Evolutionary conservation across 202 grass and related monocot genomes (phyloP).

Genomic region (Schoenoplectus triqueter): DNA sequence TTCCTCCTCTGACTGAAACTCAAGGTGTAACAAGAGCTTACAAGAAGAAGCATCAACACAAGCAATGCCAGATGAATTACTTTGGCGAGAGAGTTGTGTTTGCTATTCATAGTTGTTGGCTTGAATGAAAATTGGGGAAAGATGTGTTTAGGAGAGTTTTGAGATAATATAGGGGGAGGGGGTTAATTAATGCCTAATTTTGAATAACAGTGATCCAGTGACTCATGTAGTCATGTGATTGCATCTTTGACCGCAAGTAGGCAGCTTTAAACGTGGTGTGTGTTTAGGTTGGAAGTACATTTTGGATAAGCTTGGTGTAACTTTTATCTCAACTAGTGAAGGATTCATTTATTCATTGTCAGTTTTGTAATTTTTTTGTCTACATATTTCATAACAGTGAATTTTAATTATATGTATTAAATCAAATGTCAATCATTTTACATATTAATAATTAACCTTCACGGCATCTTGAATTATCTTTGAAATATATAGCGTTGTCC

Average conservation of each 20-base stretch:
- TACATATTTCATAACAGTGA: too few relatives aligned
- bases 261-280: slow-evolving; percentile 24
- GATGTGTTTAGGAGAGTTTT: slow-evolving; percentile 25
- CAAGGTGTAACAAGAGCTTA: slow-evolving; percentile 22
- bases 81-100: slow-evolving; percentile 21
- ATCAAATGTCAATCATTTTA: too few relatives aligned
- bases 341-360: background rate
- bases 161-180: slow-evolving; percentile 33
- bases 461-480: too few relatives aligned
- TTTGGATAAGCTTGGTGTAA: slow-evolving; percentile 3
- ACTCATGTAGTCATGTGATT: slow-evolving; percentile 37
- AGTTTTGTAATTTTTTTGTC: too few relatives aligned
- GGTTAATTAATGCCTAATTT: slow-evolving; percentile 25
- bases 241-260: slow-evolving; percentile 32
- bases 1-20: background rate
- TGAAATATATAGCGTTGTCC: too few relatives aligned
- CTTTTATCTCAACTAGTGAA: background rate
- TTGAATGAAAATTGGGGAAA: slow-evolving; percentile 29
- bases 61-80: background rate
- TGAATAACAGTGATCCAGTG: slow-evolving; percentile 27
- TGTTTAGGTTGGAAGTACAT: background rate
- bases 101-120: slow-evolving; percentile 39
- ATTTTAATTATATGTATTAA: too few relatives aligned
- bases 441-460: too few relatives aligned
- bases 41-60: slow-evolving; percentile 30